A percentile compares a stretch with the other conserved stretches of the same genome.
phyloP scores from a whole-genome alignment of 495 filamentous ascomycete genomes.

The Lindgomyces ingoldianus region DNA sequence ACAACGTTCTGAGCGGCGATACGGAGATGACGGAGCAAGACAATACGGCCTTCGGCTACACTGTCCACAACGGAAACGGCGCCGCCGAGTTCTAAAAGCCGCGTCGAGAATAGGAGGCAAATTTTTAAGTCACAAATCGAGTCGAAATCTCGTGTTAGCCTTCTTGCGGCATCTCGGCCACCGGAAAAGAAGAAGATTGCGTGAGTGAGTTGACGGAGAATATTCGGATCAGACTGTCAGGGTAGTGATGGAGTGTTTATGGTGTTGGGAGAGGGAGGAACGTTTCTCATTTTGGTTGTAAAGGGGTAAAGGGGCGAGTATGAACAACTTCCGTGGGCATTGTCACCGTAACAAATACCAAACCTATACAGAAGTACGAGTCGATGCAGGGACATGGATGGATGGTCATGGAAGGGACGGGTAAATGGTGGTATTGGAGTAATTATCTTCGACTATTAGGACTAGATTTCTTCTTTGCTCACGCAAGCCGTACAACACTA shows the following conservation, averaged over 20 bases:
- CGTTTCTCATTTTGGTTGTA: neutral
- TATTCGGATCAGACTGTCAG: constrained; percentile 25
- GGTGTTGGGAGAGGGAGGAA: neutral
- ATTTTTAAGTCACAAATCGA: constrained; percentile 1
- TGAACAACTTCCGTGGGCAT: neutral
- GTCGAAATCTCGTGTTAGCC: constrained; percentile 6
- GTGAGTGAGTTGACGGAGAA: neutral
- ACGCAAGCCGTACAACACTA: constrained; percentile 24
- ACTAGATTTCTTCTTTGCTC: constrained; percentile 28
- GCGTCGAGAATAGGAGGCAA: constrained; percentile 29
- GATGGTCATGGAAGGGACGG: too few relatives aligned
- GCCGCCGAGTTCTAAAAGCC: constrained; percentile 38
- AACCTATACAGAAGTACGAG: neutral
- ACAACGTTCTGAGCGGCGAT: constrained; percentile 41
- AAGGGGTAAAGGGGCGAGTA: neutral
- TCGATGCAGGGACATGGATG: neutral
- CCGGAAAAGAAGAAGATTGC: constrained; percentile 32
- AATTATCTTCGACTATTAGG: neutral
- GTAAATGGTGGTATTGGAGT: constrained; percentile 4
- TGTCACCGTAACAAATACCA: neutral
- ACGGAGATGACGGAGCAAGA: constrained; percentile 42
- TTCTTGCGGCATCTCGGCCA: constrained; percentile 28
- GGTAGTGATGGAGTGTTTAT: neutral
- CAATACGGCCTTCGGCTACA: constrained; percentile 43
- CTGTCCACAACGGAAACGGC: constrained; percentile 42